These are phyloP conservation scores for Drosera capensis DNA, from an alignment of 148 eudicot species.

Conservation along the genomic window DNA sequence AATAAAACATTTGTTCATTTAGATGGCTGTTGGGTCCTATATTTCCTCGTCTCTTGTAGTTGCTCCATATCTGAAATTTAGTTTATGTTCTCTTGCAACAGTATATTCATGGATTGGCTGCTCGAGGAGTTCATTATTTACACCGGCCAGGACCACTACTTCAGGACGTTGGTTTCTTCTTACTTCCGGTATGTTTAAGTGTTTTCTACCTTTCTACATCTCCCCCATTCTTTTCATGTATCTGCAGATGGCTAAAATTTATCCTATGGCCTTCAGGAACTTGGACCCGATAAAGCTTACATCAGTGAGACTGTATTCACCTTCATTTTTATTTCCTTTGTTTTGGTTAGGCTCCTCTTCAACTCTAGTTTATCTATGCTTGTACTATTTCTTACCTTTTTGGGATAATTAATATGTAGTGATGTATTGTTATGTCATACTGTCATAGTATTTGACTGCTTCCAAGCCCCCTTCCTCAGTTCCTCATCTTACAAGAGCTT, in stretches of 20 bases:
- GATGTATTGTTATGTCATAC: too few relatives aligned
- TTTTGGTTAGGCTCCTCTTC: conserved; percentile 39
- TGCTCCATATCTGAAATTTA: background rate
- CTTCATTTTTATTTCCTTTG: conserved; percentile 60
- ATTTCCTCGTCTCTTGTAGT: background rate
- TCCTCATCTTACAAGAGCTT: too few relatives aligned
- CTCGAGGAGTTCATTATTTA: conserved; percentile 91
- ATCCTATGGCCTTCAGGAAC: conserved; percentile 34
- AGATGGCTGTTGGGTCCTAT: too few relatives aligned
- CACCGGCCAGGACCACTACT: conserved; percentile 91
- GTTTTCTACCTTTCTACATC: background rate
- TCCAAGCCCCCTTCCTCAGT: too few relatives aligned
- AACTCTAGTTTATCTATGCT: background rate
- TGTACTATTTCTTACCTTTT: background rate
- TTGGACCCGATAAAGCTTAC: conserved; percentile 79
- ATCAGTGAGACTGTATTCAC: conserved; percentile 78
- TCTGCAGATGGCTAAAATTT: background rate
- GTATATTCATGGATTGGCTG: conserved; percentile 97
- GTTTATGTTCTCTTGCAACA: conserved; percentile 21
- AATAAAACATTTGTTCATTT: too few relatives aligned
- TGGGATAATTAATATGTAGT: conserved; percentile 2
- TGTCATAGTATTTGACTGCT: too few relatives aligned
- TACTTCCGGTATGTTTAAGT: conserved; percentile 60
- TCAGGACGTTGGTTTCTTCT: conserved; percentile 82
- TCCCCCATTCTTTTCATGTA: background rate